A percentile compares a stretch with the other conserved stretches of the same genome.
Evolutionary conservation across 257 asterid species (phyloP).

Genomic region (Solanum lignicaule): DNA sequence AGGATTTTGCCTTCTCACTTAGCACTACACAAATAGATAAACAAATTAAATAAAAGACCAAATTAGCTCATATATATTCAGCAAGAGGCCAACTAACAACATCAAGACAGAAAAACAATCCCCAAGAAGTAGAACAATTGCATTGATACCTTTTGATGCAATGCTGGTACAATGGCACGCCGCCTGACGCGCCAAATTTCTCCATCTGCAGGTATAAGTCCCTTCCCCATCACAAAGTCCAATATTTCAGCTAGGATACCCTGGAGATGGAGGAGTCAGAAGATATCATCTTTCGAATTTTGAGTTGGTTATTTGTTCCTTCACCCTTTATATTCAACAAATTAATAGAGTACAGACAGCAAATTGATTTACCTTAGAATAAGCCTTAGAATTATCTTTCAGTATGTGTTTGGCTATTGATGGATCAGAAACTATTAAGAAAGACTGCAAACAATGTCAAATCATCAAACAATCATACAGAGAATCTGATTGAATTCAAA

Average conservation of each 20-base stretch:
- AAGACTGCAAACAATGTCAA: slow-evolving; percentile 54
- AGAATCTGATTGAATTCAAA: neutral
- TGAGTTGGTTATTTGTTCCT: neutral
- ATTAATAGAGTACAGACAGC: neutral
- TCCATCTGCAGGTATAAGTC: slow-evolving; percentile 99
- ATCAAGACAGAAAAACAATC: neutral
- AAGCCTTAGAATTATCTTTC: slow-evolving; percentile 73
- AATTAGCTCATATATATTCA: neutral
- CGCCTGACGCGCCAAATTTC: slow-evolving; percentile 90
- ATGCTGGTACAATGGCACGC: slow-evolving; percentile 92
- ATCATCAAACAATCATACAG: slow-evolving; percentile 6
- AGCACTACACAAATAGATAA: neutral
- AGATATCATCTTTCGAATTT: neutral
- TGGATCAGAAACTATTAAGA: slow-evolving; percentile 89
- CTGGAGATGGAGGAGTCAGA: slow-evolving; percentile 19
- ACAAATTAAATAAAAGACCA: neutral
- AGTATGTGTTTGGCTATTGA: slow-evolving; percentile 77
- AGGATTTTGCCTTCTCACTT: neutral
- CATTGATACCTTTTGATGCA: slow-evolving; percentile 70
- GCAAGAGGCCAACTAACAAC: neutral
- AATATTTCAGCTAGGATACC: slow-evolving; percentile 94
- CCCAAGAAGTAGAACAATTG: neutral
- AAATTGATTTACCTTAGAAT: slow-evolving; percentile 64
- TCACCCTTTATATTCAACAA: neutral
- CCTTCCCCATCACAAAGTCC: slow-evolving; percentile 98